Evolutionary conservation across 1,139 yeast species (phyloP).

Genomic region (Meyerozyma smithsonii): DNA sequence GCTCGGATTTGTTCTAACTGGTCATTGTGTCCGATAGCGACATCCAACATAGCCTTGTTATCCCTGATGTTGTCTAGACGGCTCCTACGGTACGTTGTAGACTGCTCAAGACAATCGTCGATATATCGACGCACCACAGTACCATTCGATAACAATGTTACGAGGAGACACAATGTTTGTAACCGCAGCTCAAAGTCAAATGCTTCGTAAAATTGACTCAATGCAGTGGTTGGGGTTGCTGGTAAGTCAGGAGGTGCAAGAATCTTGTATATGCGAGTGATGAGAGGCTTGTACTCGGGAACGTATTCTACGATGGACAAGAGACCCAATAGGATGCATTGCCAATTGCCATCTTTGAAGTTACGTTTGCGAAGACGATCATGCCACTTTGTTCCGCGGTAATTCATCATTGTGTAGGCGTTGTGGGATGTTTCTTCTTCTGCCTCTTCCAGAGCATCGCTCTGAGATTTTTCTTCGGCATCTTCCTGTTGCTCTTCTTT

Average conservation of each 20-base stretch:
- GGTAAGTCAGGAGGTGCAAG: conserved; percentile 55
- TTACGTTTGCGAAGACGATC: conserved; percentile 69
- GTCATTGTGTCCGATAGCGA: conserved; percentile 23
- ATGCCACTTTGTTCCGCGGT: conserved; percentile 67
- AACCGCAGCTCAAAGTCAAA: conserved; percentile 49
- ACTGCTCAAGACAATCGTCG: conserved; percentile 64
- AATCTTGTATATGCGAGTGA: conserved; percentile 41
- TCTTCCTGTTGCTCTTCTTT: conserved; percentile 8
- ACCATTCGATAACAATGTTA: conserved; percentile 55
- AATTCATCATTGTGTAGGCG: conserved; percentile 55
- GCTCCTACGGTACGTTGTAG: conserved; percentile 60
- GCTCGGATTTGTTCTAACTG: conserved; percentile 5
- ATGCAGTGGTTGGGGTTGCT: conserved; percentile 47
- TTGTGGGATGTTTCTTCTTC: conserved; percentile 26
- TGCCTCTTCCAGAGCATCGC: conserved; percentile 8
- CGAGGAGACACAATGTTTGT: conserved; percentile 49
- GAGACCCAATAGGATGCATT: conserved; percentile 68
- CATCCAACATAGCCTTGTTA: conserved; percentile 46
- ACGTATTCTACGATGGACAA: conserved; percentile 57
- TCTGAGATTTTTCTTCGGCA: not conserved
- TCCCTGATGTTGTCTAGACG: conserved; percentile 67
- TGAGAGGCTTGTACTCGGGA: conserved; percentile 46
- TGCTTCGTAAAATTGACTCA: conserved; percentile 44
- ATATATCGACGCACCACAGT: conserved; percentile 57
- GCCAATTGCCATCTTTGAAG: conserved; percentile 86